These are phyloP conservation scores for Aegilops umbellulata DNA, from an alignment of 176 grass and related monocot genomes.

Conservation along the genomic window DNA sequence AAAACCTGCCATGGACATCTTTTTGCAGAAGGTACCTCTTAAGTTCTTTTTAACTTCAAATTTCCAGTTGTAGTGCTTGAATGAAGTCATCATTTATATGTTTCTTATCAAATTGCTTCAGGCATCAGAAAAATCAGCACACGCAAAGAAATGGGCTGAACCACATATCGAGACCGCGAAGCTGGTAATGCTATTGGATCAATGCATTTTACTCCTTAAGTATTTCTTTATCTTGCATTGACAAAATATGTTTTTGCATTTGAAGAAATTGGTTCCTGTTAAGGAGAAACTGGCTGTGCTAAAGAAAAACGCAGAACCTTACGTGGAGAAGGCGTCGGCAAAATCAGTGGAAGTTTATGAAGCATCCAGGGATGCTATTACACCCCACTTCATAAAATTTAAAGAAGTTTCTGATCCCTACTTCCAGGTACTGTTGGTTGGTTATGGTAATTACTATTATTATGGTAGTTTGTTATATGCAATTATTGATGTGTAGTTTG, in stretches of 20 bases:
- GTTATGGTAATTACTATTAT: constrained; percentile 20
- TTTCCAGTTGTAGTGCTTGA: constrained; percentile 13
- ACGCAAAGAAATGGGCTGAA: constrained; percentile 77
- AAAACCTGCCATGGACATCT: constrained; percentile 60
- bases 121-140: constrained; percentile 78
- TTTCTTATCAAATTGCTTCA: constrained; percentile 35
- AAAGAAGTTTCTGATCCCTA: constrained; percentile 70
- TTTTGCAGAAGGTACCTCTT: constrained; percentile 61
- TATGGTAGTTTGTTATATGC: neutral
- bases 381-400: constrained; percentile 53
- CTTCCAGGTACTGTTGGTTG: constrained; percentile 56
- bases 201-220: constrained; percentile 10
- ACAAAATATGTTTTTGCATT: constrained; percentile 22
- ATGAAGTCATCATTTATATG: neutral
- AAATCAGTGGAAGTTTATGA: constrained; percentile 75
- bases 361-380: constrained; percentile 53
- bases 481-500: neutral
- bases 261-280: constrained; percentile 90
- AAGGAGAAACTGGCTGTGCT: constrained; percentile 72
- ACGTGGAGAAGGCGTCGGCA: constrained; percentile 47
- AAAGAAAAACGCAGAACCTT: constrained; percentile 65
- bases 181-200: constrained; percentile 33
- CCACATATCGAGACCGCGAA: constrained; percentile 79
- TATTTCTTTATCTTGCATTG: constrained; percentile 16
- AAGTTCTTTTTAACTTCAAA: neutral